Conservation (phyloP, 768 basidiomycete species). For the Candolleomyces aberdarensis region DNA sequence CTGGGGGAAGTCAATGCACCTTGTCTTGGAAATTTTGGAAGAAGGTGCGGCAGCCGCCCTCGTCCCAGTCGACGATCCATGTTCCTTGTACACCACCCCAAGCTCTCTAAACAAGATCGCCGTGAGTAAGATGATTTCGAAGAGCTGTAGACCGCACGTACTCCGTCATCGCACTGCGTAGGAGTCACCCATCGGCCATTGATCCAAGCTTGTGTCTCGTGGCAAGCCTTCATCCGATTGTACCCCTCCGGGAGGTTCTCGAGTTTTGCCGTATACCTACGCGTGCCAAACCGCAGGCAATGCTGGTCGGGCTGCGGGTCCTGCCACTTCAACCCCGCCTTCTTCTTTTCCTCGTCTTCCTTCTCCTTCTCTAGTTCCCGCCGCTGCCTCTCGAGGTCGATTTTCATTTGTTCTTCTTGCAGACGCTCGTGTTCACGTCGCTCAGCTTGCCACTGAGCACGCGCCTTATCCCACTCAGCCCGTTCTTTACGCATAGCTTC, state of each 20-base stretch:
- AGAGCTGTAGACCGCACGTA: background rate
- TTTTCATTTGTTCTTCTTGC: background rate
- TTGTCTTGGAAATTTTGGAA: background rate
- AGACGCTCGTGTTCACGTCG: background rate
- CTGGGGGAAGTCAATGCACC: background rate
- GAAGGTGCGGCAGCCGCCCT: background rate
- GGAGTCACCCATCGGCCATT: background rate
- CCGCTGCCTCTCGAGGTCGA: background rate
- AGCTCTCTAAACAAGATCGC: background rate
- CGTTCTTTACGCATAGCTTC: background rate
- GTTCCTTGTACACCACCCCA: background rate
- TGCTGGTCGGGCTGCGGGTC: background rate
- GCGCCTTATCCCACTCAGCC: background rate
- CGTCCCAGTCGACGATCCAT: background rate
- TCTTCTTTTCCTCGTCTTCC: background rate
- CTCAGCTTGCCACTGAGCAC: background rate
- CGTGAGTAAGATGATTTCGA: background rate
- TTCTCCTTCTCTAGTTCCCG: background rate
- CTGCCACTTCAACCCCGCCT: conserved; percentile 1
- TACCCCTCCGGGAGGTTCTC: conserved; percentile 1
- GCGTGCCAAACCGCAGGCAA: background rate
- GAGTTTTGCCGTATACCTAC: background rate
- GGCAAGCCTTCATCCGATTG: background rate
- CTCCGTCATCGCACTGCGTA: background rate
- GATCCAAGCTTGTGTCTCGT: background rate